Conservation (phyloP, 495 filamentous ascomycete species). For the Annulohypoxylon stygium region DNA sequence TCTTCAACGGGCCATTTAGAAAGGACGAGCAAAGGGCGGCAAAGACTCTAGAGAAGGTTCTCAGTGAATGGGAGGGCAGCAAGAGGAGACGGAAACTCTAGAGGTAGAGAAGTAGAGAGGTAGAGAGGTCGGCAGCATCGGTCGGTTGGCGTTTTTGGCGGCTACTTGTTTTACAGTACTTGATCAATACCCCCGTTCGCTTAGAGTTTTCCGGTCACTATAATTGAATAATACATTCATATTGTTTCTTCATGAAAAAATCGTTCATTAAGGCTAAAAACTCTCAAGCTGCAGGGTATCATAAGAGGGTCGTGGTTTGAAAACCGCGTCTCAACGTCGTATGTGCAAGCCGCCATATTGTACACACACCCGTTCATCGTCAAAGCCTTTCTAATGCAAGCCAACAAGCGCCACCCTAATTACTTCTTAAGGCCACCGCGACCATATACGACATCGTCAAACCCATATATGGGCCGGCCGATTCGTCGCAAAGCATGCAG, state of each 20-base stretch:
- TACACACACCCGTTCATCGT: neutral
- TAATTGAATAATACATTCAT: neutral
- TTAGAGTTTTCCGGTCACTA: slow-evolving; percentile 23
- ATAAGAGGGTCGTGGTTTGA: neutral
- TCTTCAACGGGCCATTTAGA: slow-evolving; percentile 71
- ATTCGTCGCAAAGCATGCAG: slow-evolving; percentile 67
- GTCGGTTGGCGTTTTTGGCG: slow-evolving; percentile 40
- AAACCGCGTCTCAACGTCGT: neutral
- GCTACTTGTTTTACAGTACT: slow-evolving; percentile 29
- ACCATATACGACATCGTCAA: slow-evolving; percentile 50
- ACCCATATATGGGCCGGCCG: slow-evolving; percentile 65
- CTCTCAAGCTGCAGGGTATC: slow-evolving; percentile 27
- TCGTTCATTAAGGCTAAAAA: slow-evolving; percentile 3
- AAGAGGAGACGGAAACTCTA: slow-evolving; percentile 53
- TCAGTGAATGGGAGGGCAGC: slow-evolving; percentile 57
- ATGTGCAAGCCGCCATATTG: neutral
- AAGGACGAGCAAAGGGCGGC: slow-evolving; percentile 67
- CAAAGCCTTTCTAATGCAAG: neutral
- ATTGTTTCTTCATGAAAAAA: slow-evolving; percentile 13
- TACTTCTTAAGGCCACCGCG: neutral
- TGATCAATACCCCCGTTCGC: slow-evolving; percentile 47
- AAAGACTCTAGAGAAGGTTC: slow-evolving; percentile 63
- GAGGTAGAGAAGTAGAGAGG: neutral
- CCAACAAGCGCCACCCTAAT: neutral
- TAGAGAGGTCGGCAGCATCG: slow-evolving; percentile 8